Base-by-base conservation (phyloP, 108 stramenopile species). In the Cyclotella sp. region DNA sequence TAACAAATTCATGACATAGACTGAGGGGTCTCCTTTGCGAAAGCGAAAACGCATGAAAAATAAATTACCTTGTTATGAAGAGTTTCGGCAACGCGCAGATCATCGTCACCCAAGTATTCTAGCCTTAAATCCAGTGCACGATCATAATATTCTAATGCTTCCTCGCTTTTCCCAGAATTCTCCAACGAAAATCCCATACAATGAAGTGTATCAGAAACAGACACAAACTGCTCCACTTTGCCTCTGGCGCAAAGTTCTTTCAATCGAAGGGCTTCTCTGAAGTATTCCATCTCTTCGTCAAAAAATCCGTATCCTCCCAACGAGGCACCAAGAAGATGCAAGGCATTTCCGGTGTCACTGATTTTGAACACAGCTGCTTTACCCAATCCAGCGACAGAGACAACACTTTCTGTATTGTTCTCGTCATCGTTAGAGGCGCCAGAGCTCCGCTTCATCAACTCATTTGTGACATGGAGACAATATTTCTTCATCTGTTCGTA, bases 271-370 rank as follows among this genome's bases (percentile, higher is more conserved):
- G 85, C 82, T 40, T 85, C 74, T 42, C 42, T 71, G 59, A 79
- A 85, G 45, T 76, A 83, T 18, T 71, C 68, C 73, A 85, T 70
- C 62, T 83, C 85, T 59, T 85, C 67, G 26, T 80, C 82, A 67
- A 79, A 75, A 66, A 79, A 80, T 0, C 82, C 82, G 26, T 79
- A 82, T 15, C 76, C 77, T 27, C 85, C 85, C 22, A 85, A 61
- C 0, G 85, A 85, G 15, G 72, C 81, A 53, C 82, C 85, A 78
- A 85, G 45, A n/a, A 85, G 42, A 52, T 85, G 85, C 68, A 85
- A n/a, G 4, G 85, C 82, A 45, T 80, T 62, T 24, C 85, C 85
- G 27, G 65, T 47, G 51, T 85, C 78, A 30, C 59, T 64, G 40
- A 67, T 70, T 79, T 80, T 68, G 49, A 47, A 22, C 55, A 82